These are phyloP conservation scores for Wickerhamiella australiensis DNA, from an alignment of 805 yeast species.

Conservation along the genomic window DNA sequence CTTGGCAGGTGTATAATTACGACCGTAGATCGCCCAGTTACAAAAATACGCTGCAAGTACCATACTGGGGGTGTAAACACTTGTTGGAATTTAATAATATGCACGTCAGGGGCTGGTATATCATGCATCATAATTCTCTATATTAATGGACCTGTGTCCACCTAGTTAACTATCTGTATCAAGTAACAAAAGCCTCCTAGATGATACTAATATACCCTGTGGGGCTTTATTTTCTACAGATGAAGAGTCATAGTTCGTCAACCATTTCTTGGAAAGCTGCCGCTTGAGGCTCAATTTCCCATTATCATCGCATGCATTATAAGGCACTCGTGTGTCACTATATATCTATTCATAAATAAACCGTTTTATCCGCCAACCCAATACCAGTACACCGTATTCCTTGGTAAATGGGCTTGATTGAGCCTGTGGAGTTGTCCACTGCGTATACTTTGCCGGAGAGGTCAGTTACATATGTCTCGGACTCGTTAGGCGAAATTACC, in stretches of 20 bases:
- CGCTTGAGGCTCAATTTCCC: too few species aligned
- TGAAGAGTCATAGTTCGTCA: too few species aligned
- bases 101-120: too few species aligned
- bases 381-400: background rate
- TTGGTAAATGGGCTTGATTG: background rate
- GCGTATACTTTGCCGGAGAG: background rate
- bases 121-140: too few species aligned
- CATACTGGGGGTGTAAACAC: background rate
- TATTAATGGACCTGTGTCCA: too few species aligned
- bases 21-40: constrained; percentile 56
- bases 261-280: too few species aligned
- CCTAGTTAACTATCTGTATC: too few species aligned
- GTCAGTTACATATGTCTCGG: constrained; percentile 1
- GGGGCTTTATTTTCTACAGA: too few species aligned
- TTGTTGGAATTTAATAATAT: background rate
- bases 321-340: too few species aligned
- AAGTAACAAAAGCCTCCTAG: too few species aligned
- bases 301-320: too few species aligned
- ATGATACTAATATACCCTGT: too few species aligned
- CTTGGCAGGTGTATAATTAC: constrained; percentile 47
- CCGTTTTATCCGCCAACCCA: background rate
- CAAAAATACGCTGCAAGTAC: constrained; percentile 20
- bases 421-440: background rate
- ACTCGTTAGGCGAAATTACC: background rate
- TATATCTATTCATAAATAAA: background rate